A percentile compares a stretch with the other conserved stretches of the same genome.
These are phyloP conservation scores for Penicillium sumatraense DNA, from an alignment of 2,329 filamentous ascomycete genomes.

Conservation along the genomic window DNA sequence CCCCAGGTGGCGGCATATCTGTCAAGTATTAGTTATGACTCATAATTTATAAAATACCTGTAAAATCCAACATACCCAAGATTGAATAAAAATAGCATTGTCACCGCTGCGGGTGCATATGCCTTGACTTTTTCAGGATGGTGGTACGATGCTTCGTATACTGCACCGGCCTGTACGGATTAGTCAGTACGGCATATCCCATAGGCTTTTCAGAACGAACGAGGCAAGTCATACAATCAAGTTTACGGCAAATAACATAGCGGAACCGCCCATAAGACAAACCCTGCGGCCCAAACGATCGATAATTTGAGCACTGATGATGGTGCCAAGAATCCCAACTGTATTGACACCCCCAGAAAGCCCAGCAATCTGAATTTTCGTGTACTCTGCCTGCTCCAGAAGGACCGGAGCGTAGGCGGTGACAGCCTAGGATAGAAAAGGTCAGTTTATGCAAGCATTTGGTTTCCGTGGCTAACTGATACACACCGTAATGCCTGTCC, in stretches of 20 bases:
- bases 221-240: conserved; percentile 38
- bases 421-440: conserved; percentile 27
- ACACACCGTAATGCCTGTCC: conserved; percentile 50
- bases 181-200: conserved; percentile 11
- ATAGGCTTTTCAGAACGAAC: background rate
- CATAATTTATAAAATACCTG: background rate
- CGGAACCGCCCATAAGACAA: conserved; percentile 48
- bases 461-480: conserved; percentile 7
- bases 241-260: conserved; percentile 47
- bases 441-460: background rate
- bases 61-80: conserved; percentile 20
- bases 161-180: conserved; percentile 41
- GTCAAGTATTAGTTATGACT: background rate
- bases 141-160: conserved; percentile 49
- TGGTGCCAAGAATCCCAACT: conserved; percentile 57
- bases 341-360: conserved; percentile 58
- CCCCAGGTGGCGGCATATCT: conserved; percentile 57
- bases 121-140: conserved; percentile 40
- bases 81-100: conserved; percentile 53
- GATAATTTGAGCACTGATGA: conserved; percentile 57
- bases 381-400: conserved; percentile 39
- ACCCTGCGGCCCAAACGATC: conserved; percentile 53
- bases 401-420: conserved; percentile 42
- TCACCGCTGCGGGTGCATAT: conserved; percentile 52
- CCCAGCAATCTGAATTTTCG: conserved; percentile 47